These are phyloP conservation scores for Eucalyptus albens DNA, from an alignment of 345 rosid species.

Conservation along the genomic window DNA sequence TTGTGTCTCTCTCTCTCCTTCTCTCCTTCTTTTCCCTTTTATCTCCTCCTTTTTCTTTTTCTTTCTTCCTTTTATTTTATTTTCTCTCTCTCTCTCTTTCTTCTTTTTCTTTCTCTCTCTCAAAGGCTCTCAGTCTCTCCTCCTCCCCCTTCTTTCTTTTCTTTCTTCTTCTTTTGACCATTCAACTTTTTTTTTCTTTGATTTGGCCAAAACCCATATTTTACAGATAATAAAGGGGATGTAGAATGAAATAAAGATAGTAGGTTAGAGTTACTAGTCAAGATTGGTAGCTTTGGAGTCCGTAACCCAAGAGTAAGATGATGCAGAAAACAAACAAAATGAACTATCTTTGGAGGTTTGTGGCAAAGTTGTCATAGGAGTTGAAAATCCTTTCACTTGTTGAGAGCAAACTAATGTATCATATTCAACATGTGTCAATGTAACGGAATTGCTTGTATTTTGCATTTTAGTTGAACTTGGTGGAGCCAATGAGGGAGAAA, in stretches of 20 bases:
- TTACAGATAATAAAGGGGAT: background rate
- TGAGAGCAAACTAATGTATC: background rate
- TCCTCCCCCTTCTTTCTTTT: too few relatives aligned
- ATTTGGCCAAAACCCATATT: too few relatives aligned
- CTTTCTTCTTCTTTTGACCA: too few relatives aligned
- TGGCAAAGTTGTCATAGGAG: background rate
- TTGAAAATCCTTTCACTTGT: background rate
- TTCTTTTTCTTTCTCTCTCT: too few relatives aligned
- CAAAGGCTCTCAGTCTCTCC: too few relatives aligned
- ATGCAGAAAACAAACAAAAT: background rate
- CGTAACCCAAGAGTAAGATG: background rate
- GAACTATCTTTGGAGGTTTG: background rate
- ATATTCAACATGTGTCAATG: background rate
- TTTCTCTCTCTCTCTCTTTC: too few relatives aligned
- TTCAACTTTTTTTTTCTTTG: too few relatives aligned
- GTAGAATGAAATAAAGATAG: background rate
- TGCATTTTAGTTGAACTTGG: background rate
- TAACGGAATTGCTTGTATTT: background rate
- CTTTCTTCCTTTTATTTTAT: too few relatives aligned
- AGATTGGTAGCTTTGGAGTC: background rate
- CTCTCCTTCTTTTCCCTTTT: too few relatives aligned
- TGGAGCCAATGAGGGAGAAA: background rate
- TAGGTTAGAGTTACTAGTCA: background rate
- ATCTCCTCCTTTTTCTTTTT: too few relatives aligned
- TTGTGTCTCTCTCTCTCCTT: too few relatives aligned